These are phyloP conservation scores for Pyrenophora graminea DNA, from an alignment of 2,329 filamentous ascomycete genomes.

Conservation along the genomic window DNA sequence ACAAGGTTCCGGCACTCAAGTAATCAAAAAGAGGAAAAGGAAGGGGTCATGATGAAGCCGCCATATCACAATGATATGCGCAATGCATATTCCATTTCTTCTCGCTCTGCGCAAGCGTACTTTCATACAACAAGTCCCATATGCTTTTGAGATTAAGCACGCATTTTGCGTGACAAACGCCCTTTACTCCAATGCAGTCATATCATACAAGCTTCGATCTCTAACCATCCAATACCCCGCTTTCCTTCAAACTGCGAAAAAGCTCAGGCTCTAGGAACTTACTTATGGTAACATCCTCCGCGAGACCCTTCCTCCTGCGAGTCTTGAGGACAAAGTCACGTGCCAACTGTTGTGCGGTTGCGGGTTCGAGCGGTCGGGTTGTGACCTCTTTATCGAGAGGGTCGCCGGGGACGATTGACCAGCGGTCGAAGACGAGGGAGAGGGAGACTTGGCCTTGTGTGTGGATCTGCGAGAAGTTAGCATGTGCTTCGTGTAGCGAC, in stretches of 20 bases:
- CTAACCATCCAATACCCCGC: constrained; percentile 74
- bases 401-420: constrained; percentile 94
- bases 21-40: no score
- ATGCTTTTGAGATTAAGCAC: constrained; percentile 2
- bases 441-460: constrained; percentile 92
- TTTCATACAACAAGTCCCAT: not conserved
- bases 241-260: constrained; percentile 84
- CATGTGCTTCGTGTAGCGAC: not conserved
- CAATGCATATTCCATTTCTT: constrained; percentile 12
- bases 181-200: constrained; percentile 17
- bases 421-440: constrained; percentile 90
- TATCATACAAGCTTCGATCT: constrained; percentile 12
- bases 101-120: not conserved
- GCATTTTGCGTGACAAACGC: not conserved
- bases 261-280: constrained; percentile 97
- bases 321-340: constrained; percentile 98
- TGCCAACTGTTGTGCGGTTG: constrained; percentile 83
- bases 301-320: constrained; percentile 85
- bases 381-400: constrained; percentile 87
- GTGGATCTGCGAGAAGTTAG: constrained; percentile 64
- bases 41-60: no score
- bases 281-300: constrained; percentile 92
- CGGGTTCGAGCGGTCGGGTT: constrained; percentile 82
- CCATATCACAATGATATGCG: not conserved
- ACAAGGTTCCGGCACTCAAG: no score